Base-by-base conservation (phyloP, 208 protist species). In the Trypanosomatidae sp. region DNA sequence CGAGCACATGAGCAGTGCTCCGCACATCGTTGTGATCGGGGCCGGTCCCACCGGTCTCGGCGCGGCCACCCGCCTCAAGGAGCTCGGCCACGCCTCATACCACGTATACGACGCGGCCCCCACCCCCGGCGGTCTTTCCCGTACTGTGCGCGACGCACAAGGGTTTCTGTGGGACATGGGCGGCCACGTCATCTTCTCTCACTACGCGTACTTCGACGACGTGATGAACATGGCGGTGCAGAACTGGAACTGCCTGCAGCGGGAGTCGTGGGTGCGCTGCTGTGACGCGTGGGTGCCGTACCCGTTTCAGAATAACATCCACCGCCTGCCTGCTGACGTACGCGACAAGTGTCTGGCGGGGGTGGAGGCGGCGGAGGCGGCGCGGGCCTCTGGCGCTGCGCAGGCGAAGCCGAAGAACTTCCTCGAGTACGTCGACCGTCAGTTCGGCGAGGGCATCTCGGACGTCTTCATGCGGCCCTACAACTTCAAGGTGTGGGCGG, bases 141-240 rank as follows among this genome's bases (percentile, higher is more conserved):
- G n/a, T n/a, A n/a, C n/a, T n/a, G n/a, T n/a, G n/a, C n/a, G n/a
- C n/a, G n/a, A n/a, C n/a, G n/a, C n/a, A n/a, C n/a, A n/a, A n/a
- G n/a, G n/a, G n/a, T n/a, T n/a, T n/a, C n/a, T 83, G 33, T 95
- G 87, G 87, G 90, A 95, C 74, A 78, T 93, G 46, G 90, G 90
- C 30, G 90, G 84, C 36, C 90, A 95, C 80, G 87, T 92, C 36
- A 89, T 95, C 74, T 95, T 95, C 68, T 93, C 88, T 2, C 90
- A 95, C 79, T 95, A 91, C 74, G 80, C 86, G 33, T 95, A 91
- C 77, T 95, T 93, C 71, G 90, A 95, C 71, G 83, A 89, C 43
- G 80, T 91, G 15, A 89, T 95, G 80, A 82, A 91, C 78, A 47
- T 81, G 36, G 72, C 84, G n/a, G n/a, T n/a, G n/a, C n/a, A n/a